Conservation (phyloP, 352 stramenopile species). For the Globisporangium recalcitrans region DNA sequence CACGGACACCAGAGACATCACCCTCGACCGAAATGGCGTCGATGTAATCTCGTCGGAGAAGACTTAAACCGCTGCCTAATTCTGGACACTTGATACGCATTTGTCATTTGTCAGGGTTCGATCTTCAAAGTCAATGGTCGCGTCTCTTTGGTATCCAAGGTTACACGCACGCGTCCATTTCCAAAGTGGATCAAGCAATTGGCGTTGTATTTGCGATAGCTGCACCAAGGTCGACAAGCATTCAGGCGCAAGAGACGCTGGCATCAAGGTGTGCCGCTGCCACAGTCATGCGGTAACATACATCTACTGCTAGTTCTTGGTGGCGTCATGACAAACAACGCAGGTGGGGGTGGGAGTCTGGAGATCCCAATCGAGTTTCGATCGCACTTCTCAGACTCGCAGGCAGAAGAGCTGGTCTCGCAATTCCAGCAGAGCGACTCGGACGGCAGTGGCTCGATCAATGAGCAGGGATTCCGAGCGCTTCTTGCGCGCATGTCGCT, state of each 20-base stretch:
- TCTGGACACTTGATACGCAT: too few relatives aligned
- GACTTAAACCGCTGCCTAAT: background rate
- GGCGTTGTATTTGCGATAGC: background rate
- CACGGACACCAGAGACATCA: background rate
- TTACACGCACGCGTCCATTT: background rate
- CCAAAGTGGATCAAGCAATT: background rate
- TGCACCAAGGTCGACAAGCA: background rate
- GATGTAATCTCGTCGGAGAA: too few relatives aligned
- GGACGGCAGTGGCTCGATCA: constrained; percentile 52
- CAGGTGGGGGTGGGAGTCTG: background rate
- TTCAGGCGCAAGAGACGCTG: background rate
- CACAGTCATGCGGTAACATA: background rate
- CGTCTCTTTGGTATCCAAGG: background rate
- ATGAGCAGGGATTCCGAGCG: constrained; percentile 58
- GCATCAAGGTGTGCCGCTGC: background rate
- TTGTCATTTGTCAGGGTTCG: too few relatives aligned
- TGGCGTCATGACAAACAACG: constrained; percentile 10
- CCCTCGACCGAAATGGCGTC: too few relatives aligned
- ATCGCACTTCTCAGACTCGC: constrained; percentile 34
- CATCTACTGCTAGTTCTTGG: background rate
- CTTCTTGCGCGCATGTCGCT: constrained; percentile 50
- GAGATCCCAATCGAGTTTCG: constrained; percentile 41
- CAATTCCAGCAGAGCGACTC: constrained; percentile 58
- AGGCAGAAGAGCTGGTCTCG: constrained; percentile 52
- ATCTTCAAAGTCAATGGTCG: background rate